These are phyloP conservation scores for Yamadazyma diddensiae DNA, from an alignment of 1,139 yeast species.

Conservation along the genomic window DNA sequence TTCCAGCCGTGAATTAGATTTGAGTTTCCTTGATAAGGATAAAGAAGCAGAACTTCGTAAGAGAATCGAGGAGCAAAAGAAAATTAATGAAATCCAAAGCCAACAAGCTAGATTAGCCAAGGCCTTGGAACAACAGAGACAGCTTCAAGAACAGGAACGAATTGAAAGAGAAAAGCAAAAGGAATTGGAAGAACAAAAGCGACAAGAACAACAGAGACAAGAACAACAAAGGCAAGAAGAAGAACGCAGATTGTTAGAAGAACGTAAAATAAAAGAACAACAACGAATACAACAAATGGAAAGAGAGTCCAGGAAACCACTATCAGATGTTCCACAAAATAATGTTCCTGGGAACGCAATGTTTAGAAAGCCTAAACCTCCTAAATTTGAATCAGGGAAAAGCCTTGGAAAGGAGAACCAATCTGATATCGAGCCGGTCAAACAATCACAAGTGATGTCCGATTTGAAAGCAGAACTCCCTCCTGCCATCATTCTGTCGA, in stretches of 20 bases:
- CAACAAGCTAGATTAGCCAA: not conserved
- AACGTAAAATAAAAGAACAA: constrained; percentile 17
- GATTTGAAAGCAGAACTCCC: constrained; percentile 9
- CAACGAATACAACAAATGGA: no score
- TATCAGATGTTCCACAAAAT: constrained; percentile 17
- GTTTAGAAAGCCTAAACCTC: constrained; percentile 27
- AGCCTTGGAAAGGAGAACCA: no score
- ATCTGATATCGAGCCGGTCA: no score
- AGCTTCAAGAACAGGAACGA: no score
- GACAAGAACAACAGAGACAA: constrained; percentile 1
- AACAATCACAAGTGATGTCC: not conserved
- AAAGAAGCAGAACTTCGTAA: constrained; percentile 26
- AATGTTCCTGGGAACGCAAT: constrained; percentile 10
- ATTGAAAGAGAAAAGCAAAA: no score
- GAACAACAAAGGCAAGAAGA: constrained; percentile 16
- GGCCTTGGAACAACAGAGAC: not conserved
- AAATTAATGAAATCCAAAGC: constrained; percentile 14
- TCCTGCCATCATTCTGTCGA: constrained; percentile 15
- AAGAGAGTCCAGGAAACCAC: constrained; percentile 6
- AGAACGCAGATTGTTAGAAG: constrained; percentile 25
- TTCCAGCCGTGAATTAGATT: constrained; percentile 7
- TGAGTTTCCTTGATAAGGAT: constrained; percentile 14
- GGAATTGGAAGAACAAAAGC: no score
- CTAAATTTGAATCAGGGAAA: constrained; percentile 10
- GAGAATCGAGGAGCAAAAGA: constrained; percentile 27